phyloP scores from a whole-genome alignment of 805 yeast species.

The Zygosaccharomyces gambellarensis region DNA sequence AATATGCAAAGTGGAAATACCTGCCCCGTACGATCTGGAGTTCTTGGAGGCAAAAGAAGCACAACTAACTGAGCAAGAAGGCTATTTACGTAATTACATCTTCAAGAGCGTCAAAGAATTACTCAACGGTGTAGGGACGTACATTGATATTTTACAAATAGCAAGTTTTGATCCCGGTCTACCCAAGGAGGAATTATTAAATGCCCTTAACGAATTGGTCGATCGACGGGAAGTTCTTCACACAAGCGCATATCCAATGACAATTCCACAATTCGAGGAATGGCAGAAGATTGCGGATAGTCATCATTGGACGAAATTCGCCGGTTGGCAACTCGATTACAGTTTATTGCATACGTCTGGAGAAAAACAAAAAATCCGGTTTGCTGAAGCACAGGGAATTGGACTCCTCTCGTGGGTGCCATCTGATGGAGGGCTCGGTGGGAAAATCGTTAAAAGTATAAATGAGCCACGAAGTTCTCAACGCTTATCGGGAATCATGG shows the following conservation, averaged over 20 bases:
- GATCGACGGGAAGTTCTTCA: not conserved
- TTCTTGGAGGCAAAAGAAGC: not conserved
- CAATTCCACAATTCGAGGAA: not conserved
- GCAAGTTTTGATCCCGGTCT: not conserved
- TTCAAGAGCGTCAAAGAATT: not conserved
- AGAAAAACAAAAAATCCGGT: not conserved
- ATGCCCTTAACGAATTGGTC: not conserved
- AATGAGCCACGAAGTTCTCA: not conserved
- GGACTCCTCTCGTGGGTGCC: constrained; percentile 2
- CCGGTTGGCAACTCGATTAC: not conserved
- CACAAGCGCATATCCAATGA: not conserved
- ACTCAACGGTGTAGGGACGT: constrained; percentile 1
- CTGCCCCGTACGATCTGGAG: constrained; percentile 1
- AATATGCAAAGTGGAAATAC: not conserved
- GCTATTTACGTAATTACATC: not conserved
- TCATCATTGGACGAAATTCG: not conserved
- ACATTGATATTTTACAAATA: constrained; percentile 2
- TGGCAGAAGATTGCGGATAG: constrained; percentile 1
- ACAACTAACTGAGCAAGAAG: not conserved
- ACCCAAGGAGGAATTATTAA: constrained; percentile 1
- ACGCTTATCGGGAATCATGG: not conserved
- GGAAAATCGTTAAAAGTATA: not conserved
- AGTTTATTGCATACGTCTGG: not conserved
- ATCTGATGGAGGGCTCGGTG: constrained; percentile 2
- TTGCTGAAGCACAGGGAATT: not conserved